Percentiles rank a stretch among this genome's conserved stretches.
Conservation (phyloP, 2,329 filamentous ascomycete species). For the Tolypocladium ovalisporum region DNA sequence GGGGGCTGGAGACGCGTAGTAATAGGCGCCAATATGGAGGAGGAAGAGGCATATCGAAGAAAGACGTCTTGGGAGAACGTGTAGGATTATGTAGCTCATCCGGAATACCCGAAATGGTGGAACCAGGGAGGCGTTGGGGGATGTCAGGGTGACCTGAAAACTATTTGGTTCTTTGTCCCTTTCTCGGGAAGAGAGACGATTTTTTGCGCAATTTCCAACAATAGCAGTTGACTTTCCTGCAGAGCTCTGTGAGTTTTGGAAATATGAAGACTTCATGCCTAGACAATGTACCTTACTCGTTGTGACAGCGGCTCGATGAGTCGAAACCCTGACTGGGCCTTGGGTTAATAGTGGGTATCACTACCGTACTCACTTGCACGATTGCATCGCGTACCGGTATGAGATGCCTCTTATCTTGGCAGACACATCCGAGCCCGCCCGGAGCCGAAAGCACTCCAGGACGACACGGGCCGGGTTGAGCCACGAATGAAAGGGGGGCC, state of each 20-base stretch:
- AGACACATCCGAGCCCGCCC: not conserved
- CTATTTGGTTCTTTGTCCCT: not conserved
- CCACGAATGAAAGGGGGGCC: no score
- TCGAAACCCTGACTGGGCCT: not conserved
- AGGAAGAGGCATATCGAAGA: not conserved
- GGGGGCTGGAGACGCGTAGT: not conserved
- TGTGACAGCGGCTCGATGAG: not conserved
- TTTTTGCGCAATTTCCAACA: not conserved
- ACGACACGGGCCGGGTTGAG: not conserved
- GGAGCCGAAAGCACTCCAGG: not conserved
- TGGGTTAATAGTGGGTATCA: not conserved
- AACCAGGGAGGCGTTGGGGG: slow-evolving; percentile 1
- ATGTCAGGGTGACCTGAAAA: not conserved
- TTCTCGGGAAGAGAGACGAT: not conserved
- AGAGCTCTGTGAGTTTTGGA: not conserved
- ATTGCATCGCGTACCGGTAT: not conserved
- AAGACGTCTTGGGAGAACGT: not conserved
- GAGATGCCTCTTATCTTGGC: not conserved
- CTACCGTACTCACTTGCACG: not conserved
- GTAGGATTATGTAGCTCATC: slow-evolving; percentile 3
- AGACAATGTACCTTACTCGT: not conserved
- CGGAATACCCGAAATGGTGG: slow-evolving; percentile 3
- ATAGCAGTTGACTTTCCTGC: not conserved
- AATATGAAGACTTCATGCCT: not conserved
- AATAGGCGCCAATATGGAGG: not conserved